These are phyloP conservation scores for Fonsecaea multimorphosa DNA, from an alignment of 2,329 filamentous ascomycete species.

Conservation along the genomic window DNA sequence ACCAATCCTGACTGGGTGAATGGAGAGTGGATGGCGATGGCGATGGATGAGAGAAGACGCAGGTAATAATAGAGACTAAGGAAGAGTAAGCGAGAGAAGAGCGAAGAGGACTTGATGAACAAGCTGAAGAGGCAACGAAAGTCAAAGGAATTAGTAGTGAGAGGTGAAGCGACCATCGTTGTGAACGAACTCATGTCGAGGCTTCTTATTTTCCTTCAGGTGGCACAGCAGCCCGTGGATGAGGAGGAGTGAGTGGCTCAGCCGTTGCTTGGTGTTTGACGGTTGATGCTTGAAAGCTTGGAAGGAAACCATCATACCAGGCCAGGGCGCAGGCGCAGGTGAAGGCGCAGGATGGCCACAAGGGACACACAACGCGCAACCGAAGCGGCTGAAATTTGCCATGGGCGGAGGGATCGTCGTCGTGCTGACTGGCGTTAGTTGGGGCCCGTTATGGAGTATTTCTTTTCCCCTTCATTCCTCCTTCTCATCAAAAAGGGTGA, in stretches of 20 bases:
- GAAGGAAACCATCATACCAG: no score
- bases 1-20: background rate
- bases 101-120: no score
- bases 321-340: background rate
- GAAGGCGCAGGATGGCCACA: background rate
- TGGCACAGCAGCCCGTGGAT: conserved; percentile 12
- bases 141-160: background rate
- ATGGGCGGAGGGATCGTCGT: background rate
- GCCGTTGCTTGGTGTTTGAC: background rate
- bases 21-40: background rate
- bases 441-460: background rate
- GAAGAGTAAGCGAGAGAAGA: background rate
- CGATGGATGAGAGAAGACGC: background rate
- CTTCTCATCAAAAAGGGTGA: background rate
- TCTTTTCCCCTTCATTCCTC: background rate
- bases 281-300: background rate
- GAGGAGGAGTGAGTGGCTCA: conserved; percentile 16
- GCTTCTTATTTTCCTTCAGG: conserved; percentile 5
- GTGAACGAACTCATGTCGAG: background rate
- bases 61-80: background rate
- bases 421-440: conserved; percentile 19
- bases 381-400: background rate
- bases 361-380: background rate
- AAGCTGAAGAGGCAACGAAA: background rate
- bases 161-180: no score